Evolutionary conservation across 805 yeast genomes (phyloP).

Genomic region (Saccharomycodes ludwigii): DNA sequence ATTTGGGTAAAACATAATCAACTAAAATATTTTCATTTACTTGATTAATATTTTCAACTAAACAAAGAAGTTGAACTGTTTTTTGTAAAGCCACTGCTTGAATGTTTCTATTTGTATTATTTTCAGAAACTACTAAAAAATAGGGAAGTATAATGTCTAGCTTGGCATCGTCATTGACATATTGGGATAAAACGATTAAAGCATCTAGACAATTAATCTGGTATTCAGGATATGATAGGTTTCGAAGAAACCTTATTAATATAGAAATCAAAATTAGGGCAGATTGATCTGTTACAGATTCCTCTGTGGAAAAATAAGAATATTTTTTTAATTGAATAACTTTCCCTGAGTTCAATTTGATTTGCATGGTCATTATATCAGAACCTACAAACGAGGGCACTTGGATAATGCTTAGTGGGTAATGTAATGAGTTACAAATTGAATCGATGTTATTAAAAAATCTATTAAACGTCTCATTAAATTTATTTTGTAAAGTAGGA

Average conservation of each 20-base stretch:
- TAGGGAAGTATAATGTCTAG: constrained; percentile 80
- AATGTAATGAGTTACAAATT: constrained; percentile 16
- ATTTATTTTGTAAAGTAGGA: background rate
- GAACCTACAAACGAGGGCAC: background rate
- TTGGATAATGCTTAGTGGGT: constrained; percentile 6
- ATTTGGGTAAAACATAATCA: constrained; percentile 69
- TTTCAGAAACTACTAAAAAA: constrained; percentile 49
- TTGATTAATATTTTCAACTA: constrained; percentile 56
- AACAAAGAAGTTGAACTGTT: constrained; percentile 51
- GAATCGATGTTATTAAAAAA: background rate
- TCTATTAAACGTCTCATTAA: no score
- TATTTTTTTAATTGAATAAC: background rate
- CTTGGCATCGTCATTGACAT: constrained; percentile 69
- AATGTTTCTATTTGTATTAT: constrained; percentile 54
- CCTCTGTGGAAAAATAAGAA: background rate
- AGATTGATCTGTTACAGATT: constrained; percentile 14
- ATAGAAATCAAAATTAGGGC: constrained; percentile 18
- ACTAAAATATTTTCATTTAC: constrained; percentile 67
- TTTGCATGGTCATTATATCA: background rate
- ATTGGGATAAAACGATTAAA: constrained; percentile 63
- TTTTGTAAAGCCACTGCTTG: constrained; percentile 53
- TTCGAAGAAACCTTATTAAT: constrained; percentile 17
- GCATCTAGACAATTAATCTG: constrained; percentile 55
- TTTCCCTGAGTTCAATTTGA: background rate
- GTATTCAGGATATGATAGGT: constrained; percentile 10